A percentile compares a stretch with the other conserved stretches of the same genome.
Evolutionary conservation across 23 red algal species (phyloP).

Genomic region (Agarophyton chilense): DNA sequence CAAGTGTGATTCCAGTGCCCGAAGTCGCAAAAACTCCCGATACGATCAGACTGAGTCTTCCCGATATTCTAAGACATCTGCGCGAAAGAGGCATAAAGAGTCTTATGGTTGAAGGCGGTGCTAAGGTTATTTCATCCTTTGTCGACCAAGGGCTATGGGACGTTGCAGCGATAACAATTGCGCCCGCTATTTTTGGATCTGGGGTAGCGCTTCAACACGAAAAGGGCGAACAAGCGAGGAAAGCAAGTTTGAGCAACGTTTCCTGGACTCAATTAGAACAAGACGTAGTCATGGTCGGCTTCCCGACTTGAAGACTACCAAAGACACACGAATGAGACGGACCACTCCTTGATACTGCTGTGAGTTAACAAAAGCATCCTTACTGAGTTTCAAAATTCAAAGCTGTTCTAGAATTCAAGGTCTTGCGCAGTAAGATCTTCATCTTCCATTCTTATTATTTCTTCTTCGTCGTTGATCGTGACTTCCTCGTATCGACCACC

Average conservation of each 20-base stretch:
- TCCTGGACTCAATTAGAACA: conserved; percentile 38
- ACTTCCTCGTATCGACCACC: conserved; percentile 62
- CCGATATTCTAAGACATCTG: conserved; percentile 6
- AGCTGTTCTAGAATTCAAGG: conserved; percentile 2
- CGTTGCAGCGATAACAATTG: conserved; percentile 58
- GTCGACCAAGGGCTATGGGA: conserved; percentile 48
- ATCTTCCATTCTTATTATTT: neutral
- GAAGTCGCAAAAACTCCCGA: neutral
- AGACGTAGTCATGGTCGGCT: conserved; percentile 57
- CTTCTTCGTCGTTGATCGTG: conserved; percentile 1
- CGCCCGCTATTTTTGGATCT: conserved; percentile 60
- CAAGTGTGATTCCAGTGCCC: conserved; percentile 10
- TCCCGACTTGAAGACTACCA: neutral
- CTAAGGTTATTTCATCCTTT: conserved; percentile 63
- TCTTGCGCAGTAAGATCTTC: conserved; percentile 1
- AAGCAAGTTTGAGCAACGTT: neutral
- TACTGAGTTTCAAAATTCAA: neutral
- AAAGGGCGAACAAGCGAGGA: neutral
- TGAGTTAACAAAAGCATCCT: neutral
- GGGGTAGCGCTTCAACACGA: conserved; percentile 13
- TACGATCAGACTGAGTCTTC: neutral
- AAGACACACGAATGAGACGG: neutral
- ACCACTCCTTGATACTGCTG: neutral
- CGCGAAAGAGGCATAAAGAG: neutral
- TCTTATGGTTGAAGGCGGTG: conserved; percentile 84